A percentile compares a stretch with the other conserved stretches of the same genome.
These are phyloP conservation scores for Mortierella antarctica DNA, from an alignment of 192 early-diverging fungal genomes.

Conservation along the genomic window DNA sequence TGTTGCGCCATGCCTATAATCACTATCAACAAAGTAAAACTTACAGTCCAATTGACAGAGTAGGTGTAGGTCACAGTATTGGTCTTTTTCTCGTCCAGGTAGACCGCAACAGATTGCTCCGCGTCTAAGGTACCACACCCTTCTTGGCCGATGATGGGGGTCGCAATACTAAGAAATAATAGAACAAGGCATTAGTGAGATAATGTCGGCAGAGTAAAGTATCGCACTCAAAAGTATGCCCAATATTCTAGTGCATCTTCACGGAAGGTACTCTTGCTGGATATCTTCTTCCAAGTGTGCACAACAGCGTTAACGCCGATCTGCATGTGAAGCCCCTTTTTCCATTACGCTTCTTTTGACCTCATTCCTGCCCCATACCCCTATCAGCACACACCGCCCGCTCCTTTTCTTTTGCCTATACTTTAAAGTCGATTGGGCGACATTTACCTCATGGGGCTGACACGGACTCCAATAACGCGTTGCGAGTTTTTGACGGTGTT, in stretches of 20 bases:
- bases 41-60: constrained; percentile 45
- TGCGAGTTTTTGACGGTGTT: constrained; percentile 66
- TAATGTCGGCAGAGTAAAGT: background rate
- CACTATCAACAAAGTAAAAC: background rate
- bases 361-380: too few relatives aligned
- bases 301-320: too few relatives aligned
- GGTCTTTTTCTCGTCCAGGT: constrained; percentile 20
- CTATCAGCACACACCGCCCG: too few relatives aligned
- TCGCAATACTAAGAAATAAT: constrained; percentile 29
- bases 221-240: background rate
- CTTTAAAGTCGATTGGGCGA: too few relatives aligned
- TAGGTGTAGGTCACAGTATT: constrained; percentile 35
- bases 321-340: too few relatives aligned
- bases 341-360: too few relatives aligned
- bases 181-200: background rate
- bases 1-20: too few relatives aligned
- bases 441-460: constrained; percentile 72
- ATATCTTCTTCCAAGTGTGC: too few relatives aligned
- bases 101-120: constrained; percentile 14
- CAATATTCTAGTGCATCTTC: too few relatives aligned
- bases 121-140: constrained; percentile 20
- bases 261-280: too few relatives aligned
- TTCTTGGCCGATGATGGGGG: constrained; percentile 5
- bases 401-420: too few relatives aligned
- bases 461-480: constrained; percentile 92